Percentiles rank a stretch among this genome's conserved stretches.
Conservation (phyloP, 2,329 filamentous ascomycete species). For the Fusarium fracticaudum region DNA sequence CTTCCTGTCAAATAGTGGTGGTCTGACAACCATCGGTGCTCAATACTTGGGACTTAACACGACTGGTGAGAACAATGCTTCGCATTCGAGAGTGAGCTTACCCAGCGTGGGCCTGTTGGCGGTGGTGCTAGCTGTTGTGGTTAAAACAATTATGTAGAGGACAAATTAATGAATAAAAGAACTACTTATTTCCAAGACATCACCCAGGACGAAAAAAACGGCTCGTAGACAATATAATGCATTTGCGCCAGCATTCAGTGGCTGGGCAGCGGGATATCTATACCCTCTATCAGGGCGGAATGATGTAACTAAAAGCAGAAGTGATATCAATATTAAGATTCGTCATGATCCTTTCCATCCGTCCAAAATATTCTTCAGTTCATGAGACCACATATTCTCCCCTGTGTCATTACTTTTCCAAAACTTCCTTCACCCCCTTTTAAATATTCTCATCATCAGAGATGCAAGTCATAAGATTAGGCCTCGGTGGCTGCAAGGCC, state of each 20-base stretch:
- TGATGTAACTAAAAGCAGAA: slow-evolving; percentile 27
- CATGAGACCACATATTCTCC: background rate
- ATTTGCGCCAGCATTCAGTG: slow-evolving; percentile 6
- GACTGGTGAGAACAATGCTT: slow-evolving; percentile 51
- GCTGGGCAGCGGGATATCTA: slow-evolving; percentile 36
- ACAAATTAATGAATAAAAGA: background rate
- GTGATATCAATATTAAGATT: slow-evolving; percentile 20
- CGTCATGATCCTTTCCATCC: background rate
- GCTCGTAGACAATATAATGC: background rate
- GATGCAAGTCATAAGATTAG: slow-evolving; percentile 18
- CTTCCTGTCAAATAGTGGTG: slow-evolving; percentile 74
- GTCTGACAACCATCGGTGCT: slow-evolving; percentile 78
- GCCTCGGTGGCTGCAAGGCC: slow-evolving; percentile 41
- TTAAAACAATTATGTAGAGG: slow-evolving; percentile 10
- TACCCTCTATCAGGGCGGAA: slow-evolving; percentile 19
- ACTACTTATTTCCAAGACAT: background rate
- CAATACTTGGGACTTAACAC: slow-evolving; percentile 75
- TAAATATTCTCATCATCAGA: background rate
- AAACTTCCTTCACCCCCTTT: background rate
- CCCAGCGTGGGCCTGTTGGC: slow-evolving; percentile 1
- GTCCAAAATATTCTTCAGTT: slow-evolving; percentile 3
- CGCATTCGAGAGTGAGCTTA: background rate
- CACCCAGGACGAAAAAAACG: background rate
- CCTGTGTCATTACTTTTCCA: slow-evolving; percentile 1
- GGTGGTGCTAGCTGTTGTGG: background rate